These are phyloP conservation scores for Cutaneotrichosporon sp. DNA, from an alignment of 1,284 basidiomycete species.

Conservation along the genomic window DNA sequence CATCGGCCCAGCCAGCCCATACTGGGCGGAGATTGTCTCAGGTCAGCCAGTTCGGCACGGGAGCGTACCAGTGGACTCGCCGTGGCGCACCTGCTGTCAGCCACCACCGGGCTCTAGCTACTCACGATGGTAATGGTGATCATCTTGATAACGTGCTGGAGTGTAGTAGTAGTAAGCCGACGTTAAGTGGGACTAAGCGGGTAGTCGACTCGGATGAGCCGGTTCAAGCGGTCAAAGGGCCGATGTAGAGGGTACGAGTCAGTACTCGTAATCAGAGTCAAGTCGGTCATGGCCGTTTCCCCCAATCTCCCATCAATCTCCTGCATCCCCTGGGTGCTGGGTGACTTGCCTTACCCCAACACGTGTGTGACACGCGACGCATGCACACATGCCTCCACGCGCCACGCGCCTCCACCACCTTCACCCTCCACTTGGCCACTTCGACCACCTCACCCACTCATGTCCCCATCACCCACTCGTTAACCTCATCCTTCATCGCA, in stretches of 20 bases:
- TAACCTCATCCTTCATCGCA: too few species aligned
- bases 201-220: too few species aligned
- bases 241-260: too few species aligned
- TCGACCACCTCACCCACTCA: background rate
- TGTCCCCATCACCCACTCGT: too few species aligned
- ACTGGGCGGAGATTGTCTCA: slow-evolving; percentile 54
- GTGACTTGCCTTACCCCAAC: background rate
- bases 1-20: slow-evolving; percentile 85
- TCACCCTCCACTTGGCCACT: background rate
- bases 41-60: background rate
- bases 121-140: slow-evolving; percentile 55
- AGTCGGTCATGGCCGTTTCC: too few species aligned
- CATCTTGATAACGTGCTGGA: slow-evolving; percentile 33
- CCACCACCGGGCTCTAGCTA: background rate
- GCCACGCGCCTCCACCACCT: background rate
- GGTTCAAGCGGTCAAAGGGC: background rate
- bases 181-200: too few species aligned
- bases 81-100: slow-evolving; percentile 66
- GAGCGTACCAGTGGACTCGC: slow-evolving; percentile 70
- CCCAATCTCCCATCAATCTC: too few species aligned
- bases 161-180: background rate
- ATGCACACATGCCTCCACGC: slow-evolving; percentile 6
- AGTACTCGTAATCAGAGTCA: too few species aligned
- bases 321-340: too few species aligned
- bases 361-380: background rate